These are phyloP conservation scores for Seminavis robusta DNA, from an alignment of 108 stramenopile species.

Conservation along the genomic window DNA sequence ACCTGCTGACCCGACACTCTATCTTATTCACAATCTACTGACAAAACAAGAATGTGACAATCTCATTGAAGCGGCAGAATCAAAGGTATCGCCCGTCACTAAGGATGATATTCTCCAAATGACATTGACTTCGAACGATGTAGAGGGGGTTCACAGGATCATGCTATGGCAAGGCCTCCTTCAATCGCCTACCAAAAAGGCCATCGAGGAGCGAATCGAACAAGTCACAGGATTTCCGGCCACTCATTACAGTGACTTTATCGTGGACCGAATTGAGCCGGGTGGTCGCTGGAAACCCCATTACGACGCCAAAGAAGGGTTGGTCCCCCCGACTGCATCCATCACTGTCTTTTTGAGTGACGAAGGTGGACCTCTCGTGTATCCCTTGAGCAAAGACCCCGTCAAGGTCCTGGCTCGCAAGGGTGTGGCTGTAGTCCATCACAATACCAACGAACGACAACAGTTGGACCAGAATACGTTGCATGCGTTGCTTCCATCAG, in stretches of 20 bases:
- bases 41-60: conserved; percentile 65
- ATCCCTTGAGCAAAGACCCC: conserved; percentile 43
- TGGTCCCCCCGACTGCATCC: conserved; percentile 62
- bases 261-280: conserved; percentile 56
- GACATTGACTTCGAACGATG: conserved; percentile 28
- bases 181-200: conserved; percentile 53
- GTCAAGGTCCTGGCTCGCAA: conserved; percentile 58
- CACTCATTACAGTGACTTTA: conserved; percentile 75
- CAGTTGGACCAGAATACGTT: conserved; percentile 60
- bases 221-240: conserved; percentile 85
- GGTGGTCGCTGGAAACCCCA: conserved; percentile 62
- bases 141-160: conserved; percentile 48
- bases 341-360: conserved; percentile 81
- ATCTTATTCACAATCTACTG: conserved; percentile 87
- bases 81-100: conserved; percentile 33
- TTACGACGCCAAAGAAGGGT: conserved; percentile 42
- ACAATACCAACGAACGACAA: conserved; percentile 72
- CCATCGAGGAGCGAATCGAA: conserved; percentile 82
- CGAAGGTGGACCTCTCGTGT: conserved; percentile 47
- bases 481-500: conserved; percentile 51
- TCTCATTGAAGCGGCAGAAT: conserved; percentile 43
- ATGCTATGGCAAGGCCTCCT: conserved; percentile 79
- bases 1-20: conserved; percentile 55
- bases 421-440: conserved; percentile 85
- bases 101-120: conserved; percentile 55